Evolutionary conservation across 2,329 filamentous ascomycete genomes (phyloP), one percentile per base, ranked within the genome.

Genomic region (Nemania sp.): DNA sequence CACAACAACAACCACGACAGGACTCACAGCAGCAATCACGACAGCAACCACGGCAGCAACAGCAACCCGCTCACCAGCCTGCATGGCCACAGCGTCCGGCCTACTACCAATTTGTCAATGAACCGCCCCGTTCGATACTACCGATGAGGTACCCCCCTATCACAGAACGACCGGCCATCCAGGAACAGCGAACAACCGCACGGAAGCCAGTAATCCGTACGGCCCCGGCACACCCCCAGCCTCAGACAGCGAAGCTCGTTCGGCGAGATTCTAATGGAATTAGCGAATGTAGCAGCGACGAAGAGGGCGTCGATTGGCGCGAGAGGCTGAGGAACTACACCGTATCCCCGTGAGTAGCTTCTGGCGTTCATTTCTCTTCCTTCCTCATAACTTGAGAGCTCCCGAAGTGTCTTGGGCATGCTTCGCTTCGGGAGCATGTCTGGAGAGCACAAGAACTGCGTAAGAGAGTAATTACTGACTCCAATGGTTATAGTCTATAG

Each of bases 241-340:
- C 51, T 5, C 52, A 57, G 32, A 34, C 2, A 2, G 57, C 52
- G 6, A 47, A 21, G 13, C 29, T 55, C 20, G 56, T 66, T 4
- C 64, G 67, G 2, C 56, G 63, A 35, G 67, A 71, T 53, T 72
- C 69, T 17, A 70, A 71, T 20, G 63, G 67, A 2, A 56, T 72
- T 9, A 71, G 67, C 12, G 69, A 69, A 21, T 66, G 59, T 18
- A 62, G 68, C 25, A 60, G 60, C 40, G 64, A 67, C 13, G 57
- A 60, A 1, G 47, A 60, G 6, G 43, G 55, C 3, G 25, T 29
- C 25, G 25, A 60, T 32, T 17, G 7, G 13, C 5, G 5, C 2
- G 42, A 32, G 10, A 32, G 35, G 11, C 48, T 60, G 47, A 60
- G 62, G 15, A 35, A 49, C 10, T 64, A 66, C 40, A 61, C 35